Evolutionary conservation across 345 rosid genomes (phyloP), one percentile per base, ranked within the genome.

Genomic region (Chamaenerion angustifolium): DNA sequence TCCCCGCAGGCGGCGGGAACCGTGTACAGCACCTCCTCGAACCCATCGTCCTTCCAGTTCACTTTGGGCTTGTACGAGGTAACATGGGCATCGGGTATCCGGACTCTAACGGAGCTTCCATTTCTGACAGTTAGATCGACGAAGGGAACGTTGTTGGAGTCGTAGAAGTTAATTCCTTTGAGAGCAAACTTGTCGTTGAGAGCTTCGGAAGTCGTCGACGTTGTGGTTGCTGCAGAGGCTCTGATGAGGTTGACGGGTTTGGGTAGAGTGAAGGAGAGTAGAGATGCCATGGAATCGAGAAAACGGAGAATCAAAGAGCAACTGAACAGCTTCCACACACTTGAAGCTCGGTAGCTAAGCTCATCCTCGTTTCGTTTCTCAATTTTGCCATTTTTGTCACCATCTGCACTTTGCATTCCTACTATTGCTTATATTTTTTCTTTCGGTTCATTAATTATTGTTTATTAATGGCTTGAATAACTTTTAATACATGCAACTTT

Each of bases 1-100:
- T 43, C 42, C 19, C 59, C 75, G 49, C 51, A 14, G 14, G 42
- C 59, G 11, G 65, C 69, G 15, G 77, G 84, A 56, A 83, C 58
- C 0, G 88, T 90, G 51, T 71, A 72, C 40, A 90, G 94, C 31
- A 90, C 47, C 71, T 90, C 94, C 61, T 83, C 74, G 41, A 73
- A 78, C 0, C 92, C 95, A 2, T 83, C 88, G 23, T 86, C 95
- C 66, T 76, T 79, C 95, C 94, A 90, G 37, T 61, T 69, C 6
- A 83, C 88, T 66, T 86, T 83, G 2, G 94, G 95, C 71, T 65
- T 75, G 80, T 86, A 90, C 0, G 95, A 90, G 60, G 77, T 68
- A 25, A 86, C 64, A 63, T 81, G 98, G 51, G 85, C 95, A 46
- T 81, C 73, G 10, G 94, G 81, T 18, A 90, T 57, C 23, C 64